Evolutionary conservation across 192 early-diverging fungal genomes (phyloP), one percentile per base, ranked within the genome.

Genomic region (Umbelopsis isabellina): DNA sequence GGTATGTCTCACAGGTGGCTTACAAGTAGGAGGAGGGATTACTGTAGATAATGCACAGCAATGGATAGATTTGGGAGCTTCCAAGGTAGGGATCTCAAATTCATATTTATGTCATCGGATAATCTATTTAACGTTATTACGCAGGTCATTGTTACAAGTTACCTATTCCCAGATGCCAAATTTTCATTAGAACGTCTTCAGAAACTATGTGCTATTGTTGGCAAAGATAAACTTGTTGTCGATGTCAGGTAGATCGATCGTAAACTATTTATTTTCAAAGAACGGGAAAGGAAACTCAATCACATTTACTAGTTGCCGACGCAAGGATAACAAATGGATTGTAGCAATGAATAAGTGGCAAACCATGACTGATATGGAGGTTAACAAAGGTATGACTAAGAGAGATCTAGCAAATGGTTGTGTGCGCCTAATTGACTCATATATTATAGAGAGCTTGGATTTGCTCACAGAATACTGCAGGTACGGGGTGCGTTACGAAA

Each of bases 291-390:
- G 20, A 5, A 15, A 30, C 15, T 22, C 16, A 37, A 68, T 30
- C 12, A 46, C 11, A 5, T n/a, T 47, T 35, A 2, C 25, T 58
- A 95, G 95, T 79, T 97, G 96, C 76, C 82, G 93, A 46, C 80
- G 86, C 18, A 61, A 74, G 12, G 89, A 77, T 8, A 80, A 80
- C 55, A 86, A 88, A 46, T 99, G 96, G 97, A 77, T 94, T 3
- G 95, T 99, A 15, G 96, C 97, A 4, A 99, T 97, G 95, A 87
- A 99, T 77, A 93, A 96, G 72, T 99, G 97, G 97, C 96, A 98
- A 79, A 96, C 92, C 1, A 82, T 93, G 67, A 98, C 97, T 10
- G 93, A 97, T 70, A 93, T 91, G 88, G 80, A 80, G 37, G 88
- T 99, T 45, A 88, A 85, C 66, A 72, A 87, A 47, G 91, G 91